phyloP scores from a whole-genome alignment of 495 filamentous ascomycete genomes.

The Neurospora tetraspora region DNA sequence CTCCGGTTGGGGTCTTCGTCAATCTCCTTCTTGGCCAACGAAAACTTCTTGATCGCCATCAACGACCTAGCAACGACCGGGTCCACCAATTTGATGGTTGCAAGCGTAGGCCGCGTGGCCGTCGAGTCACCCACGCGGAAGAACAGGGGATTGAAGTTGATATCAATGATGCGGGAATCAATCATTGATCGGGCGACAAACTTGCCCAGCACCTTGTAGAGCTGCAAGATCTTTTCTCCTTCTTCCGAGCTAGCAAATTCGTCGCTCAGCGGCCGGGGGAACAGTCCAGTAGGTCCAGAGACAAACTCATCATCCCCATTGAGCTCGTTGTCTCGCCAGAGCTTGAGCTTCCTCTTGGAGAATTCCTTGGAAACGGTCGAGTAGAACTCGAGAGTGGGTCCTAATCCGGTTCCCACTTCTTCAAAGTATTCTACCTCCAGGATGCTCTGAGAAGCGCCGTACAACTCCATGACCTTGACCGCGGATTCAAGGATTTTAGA shows the following conservation, averaged over 20 bases:
- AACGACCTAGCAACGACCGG: constrained; percentile 75
- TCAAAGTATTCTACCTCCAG: constrained; percentile 99
- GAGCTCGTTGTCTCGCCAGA: constrained; percentile 92
- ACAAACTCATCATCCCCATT: constrained; percentile 69
- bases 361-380: constrained; percentile 97
- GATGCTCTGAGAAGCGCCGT: constrained; percentile 88
- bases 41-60: constrained; percentile 81
- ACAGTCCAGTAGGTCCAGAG: constrained; percentile 75
- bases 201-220: constrained; percentile 92
- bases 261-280: constrained; percentile 85
- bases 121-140: constrained; percentile 82
- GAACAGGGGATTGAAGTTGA: constrained; percentile 95
- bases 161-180: constrained; percentile 94
- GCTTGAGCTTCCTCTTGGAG: constrained; percentile 88
- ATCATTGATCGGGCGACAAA: constrained; percentile 98
- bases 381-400: constrained; percentile 97
- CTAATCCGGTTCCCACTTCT: constrained; percentile 93
- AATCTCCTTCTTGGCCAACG: constrained; percentile 67
- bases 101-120: constrained; percentile 74
- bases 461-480: constrained; percentile 99
- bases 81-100: constrained; percentile 87
- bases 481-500: constrained; percentile 91
- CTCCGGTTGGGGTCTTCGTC: constrained; percentile 56
- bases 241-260: constrained; percentile 62
- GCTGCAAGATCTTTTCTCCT: constrained; percentile 70